Conservation (phyloP, 345 rosid species). For the Abelmoschus esculentus region DNA sequence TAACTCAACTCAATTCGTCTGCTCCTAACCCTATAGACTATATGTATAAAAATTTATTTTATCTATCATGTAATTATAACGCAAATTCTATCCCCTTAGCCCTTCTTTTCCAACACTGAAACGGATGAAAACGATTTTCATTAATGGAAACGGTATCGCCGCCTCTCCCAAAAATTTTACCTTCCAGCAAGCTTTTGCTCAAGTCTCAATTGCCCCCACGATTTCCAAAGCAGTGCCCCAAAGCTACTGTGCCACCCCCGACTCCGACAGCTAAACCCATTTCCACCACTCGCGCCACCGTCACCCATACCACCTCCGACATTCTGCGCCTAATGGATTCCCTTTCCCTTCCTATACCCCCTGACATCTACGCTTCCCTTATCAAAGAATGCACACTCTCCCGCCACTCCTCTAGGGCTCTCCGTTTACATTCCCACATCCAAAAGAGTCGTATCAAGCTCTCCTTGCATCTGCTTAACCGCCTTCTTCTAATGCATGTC, state of each 20-base stretch:
- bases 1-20: too few relatives aligned
- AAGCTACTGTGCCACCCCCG: not conserved
- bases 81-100: too few relatives aligned
- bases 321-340: constrained; percentile 45
- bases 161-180: not conserved
- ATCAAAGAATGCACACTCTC: constrained; percentile 44
- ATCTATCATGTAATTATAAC: too few relatives aligned
- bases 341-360: constrained; percentile 37
- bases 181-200: constrained; percentile 3
- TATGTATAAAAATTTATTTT: too few relatives aligned
- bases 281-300: not conserved
- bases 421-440: constrained; percentile 40
- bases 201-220: not conserved
- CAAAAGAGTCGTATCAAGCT: constrained; percentile 25
- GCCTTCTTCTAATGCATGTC: not conserved
- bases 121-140: not conserved
- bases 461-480: constrained; percentile 16
- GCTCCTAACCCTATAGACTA: too few relatives aligned
- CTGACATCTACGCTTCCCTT: constrained; percentile 47
- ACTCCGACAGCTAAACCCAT: not conserved
- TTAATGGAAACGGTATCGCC: not conserved
- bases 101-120: too few relatives aligned
- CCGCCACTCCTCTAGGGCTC: constrained; percentile 35
- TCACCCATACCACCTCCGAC: constrained; percentile 21
- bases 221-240: not conserved